Base-by-base conservation (phyloP, 176 grass and related monocot genomes). In the Zoysia japonica region DNA sequence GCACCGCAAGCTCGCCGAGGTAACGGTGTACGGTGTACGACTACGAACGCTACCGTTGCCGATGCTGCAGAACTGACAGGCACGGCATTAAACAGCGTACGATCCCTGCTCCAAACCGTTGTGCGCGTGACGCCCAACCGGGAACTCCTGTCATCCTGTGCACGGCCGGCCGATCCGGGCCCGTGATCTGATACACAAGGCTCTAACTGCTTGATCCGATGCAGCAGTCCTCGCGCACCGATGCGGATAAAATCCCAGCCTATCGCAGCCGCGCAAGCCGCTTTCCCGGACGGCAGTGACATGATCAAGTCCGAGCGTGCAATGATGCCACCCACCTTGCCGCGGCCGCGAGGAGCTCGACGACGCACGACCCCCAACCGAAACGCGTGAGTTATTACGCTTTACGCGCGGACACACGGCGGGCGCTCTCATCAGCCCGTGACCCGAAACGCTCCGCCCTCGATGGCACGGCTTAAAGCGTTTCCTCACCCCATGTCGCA, bases 371-470 rank as follows among this genome's bases (percentile, higher is more conserved):
- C 47, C 5, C 67, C 70, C 70, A 69, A 84, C 76, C 4, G 70
- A 75, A 88, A 64, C 82, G 82, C 82, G 56, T 77, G 71, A 84
- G 77, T 80, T 71, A 88, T 80, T 84, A 84, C 70, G 76, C 86
- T 39, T 75, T 75, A 68, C 76, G 76, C 76, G 78, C 71, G 71
- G 51, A 45, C 64, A 45, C 64, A 79, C 63, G 63, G 47, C 52
- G 28, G 69, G 28, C 36, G 67, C 73, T 16, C 28, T 28, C 28
- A 28, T 28, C 17, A 55, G 38, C 46, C 76, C 75, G 67, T 88
- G 56, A 84, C 81, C 81, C 64, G 9, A 57, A 88, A 76, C 77
- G 77, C 87, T 84, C 76, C 74, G 4, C 41, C 16, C 19, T 68
- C 55, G 16, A n/a, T 54, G 10, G 47, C 53, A 41, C 81, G 76